These are phyloP conservation scores for Hibiscus tridactylites DNA, from an alignment of 345 rosid species.

Conservation along the genomic window DNA sequence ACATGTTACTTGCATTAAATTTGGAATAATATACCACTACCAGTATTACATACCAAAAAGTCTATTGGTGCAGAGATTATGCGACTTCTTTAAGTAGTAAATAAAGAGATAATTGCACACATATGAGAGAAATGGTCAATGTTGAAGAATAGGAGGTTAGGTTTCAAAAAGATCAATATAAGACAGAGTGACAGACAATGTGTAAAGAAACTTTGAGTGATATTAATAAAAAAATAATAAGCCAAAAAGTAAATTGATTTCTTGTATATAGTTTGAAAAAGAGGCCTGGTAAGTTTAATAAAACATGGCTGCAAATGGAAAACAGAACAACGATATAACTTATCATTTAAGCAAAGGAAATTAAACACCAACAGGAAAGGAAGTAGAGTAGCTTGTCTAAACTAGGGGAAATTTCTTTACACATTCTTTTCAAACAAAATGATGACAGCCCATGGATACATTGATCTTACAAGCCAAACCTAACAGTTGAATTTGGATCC, in stretches of 20 bases:
- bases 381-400: not conserved
- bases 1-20: slow-evolving; percentile 12
- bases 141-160: not conserved
- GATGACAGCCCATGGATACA: not conserved
- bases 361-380: not conserved
- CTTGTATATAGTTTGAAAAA: not conserved
- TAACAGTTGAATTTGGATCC: not conserved
- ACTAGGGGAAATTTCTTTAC: not conserved
- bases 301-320: not conserved
- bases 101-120: slow-evolving; percentile 10
- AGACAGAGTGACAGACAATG: not conserved
- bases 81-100: not conserved
- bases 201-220: not conserved
- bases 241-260: not conserved
- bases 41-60: not conserved
- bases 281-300: not conserved
- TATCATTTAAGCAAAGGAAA: not conserved
- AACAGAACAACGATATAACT: not conserved
- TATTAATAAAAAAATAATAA: not conserved
- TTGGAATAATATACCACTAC: not conserved
- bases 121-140: slow-evolving; percentile 2
- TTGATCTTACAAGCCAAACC: not conserved
- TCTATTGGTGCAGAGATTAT: not conserved
- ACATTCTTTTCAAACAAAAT: not conserved
- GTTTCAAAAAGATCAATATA: slow-evolving; percentile 6